Evolutionary conservation across 805 yeast genomes (phyloP), one percentile per base, ranked within the genome.

Genomic region (Saccharomycopsis sp.): DNA sequence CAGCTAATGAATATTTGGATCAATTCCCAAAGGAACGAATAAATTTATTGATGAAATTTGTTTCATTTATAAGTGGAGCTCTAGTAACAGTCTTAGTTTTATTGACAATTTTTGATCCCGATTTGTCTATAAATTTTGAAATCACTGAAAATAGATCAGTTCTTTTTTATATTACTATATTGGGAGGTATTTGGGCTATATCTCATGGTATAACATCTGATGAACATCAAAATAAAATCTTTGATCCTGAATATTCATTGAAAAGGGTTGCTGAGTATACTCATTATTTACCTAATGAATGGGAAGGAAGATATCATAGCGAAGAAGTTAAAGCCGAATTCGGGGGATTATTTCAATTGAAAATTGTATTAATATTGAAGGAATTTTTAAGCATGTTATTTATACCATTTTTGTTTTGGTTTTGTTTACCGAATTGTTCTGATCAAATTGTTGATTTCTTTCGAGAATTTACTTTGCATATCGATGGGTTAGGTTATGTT

Each of bases 401-500:
- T 53, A 81, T 95, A 1, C 99, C 98, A 1, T 84, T 88, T 50
- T 76, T 93, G n/a, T 65, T 93, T 16, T 88, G 95, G 84, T 79
- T 82, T 57, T 77, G 86, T 16, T 66, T 93, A 22, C 87, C 96
- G 2, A 72, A 72, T 41, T 72, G 78, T 21, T 68, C 90, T 11
- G 89, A 84, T 23, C 70, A 77, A 22, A 83, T 93, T 37, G 75
- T 93, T 26, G 97, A 93, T 58, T 93, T 93, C 57, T 86, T 90
- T 61, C 67, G 97, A 45, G 97, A 90, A 48, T 82, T 77, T 53
- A 80, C 95, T 9, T 80, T 88, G 9, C 93, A 90, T 59, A 86
- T 89, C 39, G 97, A 89, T 64, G 97, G 96, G 0, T 67, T 93
- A 33, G 99, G 98, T 0, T 83, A 89, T 57, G 95, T 93, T 31